Percentiles rank a stretch among this genome's conserved stretches.
phyloP scores from a whole-genome alignment of 257 asterid species.

The Lycium barbarum region DNA sequence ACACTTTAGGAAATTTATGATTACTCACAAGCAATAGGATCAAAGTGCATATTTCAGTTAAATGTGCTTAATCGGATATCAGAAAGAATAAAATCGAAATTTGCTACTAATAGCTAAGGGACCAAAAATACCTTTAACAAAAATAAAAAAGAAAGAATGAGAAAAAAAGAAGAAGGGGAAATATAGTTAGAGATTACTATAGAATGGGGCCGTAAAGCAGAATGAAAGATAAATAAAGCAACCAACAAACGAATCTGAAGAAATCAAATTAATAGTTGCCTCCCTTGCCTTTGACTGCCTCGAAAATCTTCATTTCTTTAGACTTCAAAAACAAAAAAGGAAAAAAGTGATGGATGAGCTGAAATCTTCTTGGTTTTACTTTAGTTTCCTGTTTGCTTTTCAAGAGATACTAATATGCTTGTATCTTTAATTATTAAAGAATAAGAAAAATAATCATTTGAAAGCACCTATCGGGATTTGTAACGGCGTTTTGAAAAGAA shows the following conservation, averaged over 20 bases:
- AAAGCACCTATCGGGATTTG: slow-evolving; percentile 13
- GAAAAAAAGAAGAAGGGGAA: slow-evolving; percentile 14
- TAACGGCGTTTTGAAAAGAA: neutral
- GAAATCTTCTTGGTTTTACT: slow-evolving; percentile 27
- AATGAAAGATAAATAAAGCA: slow-evolving; percentile 33
- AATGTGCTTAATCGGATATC: too few relatives aligned
- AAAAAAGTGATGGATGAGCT: neutral
- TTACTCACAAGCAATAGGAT: neutral
- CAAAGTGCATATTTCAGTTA: neutral
- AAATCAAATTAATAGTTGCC: slow-evolving; percentile 32
- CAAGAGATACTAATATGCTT: neutral
- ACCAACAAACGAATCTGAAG: slow-evolving; percentile 29
- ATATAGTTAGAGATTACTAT: slow-evolving; percentile 19
- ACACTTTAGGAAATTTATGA: neutral
- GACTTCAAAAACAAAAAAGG: slow-evolving; percentile 1
- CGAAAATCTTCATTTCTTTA: slow-evolving; percentile 43
- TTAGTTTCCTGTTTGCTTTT: neutral
- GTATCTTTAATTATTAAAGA: neutral
- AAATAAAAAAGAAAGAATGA: neutral
- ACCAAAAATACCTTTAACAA: neutral
- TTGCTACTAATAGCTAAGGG: neutral
- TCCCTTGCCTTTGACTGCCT: slow-evolving; percentile 54
- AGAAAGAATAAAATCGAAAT: too few relatives aligned
- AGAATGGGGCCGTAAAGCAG: slow-evolving; percentile 50
- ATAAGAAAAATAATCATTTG: neutral